Base-by-base conservation (phyloP, 345 rosid genomes). In the Rhodamnia rubescens region DNA sequence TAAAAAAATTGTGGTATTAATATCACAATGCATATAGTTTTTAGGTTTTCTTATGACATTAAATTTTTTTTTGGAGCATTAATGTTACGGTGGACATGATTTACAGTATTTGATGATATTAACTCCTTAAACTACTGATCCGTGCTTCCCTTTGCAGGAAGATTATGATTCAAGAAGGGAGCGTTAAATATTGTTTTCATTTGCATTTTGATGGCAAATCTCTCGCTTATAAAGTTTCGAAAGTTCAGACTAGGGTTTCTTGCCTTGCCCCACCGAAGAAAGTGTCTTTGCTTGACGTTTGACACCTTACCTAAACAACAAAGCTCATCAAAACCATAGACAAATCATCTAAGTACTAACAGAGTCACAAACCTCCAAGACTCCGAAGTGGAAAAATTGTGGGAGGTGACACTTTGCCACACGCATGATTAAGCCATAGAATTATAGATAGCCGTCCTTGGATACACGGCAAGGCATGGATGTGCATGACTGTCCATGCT, bases 161-260 rank as follows among this genome's bases (percentile, higher is more conserved):
- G 8, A 32, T 64, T 36, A 18, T 0, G 12, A 32, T 32, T 64
- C 44, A 16, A 7, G 29, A 32, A 16, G 12, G 15, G 16, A 64
- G 8, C 16, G 12, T 32, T 2, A 16, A 32, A 16, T 64, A 64
- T 32, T 8, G 8, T 64, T 64, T 64, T 16, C 2, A 29, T 29
- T 29, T 2, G 1, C 26, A 11, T 57, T 26, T 26, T 57, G 32
- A 11, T 5, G 15, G 26, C 7, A 57, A 11, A 29, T 1, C 22
- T 15, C 42, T 61, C 0, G 1, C 18, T 61, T 15, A 61, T 0
- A 29, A 3, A 29, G 42, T 10, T 27, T 2, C 0, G 0, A 3
- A 59, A 59, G 6, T 14, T 8, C 10, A 1, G 16, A n/a, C 2
- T 12, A 13, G 44, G 12, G 22, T 32, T 40, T 1, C 75, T 64